phyloP scores from a whole-genome alignment of 768 basidiomycete species.

The Mycena venus region DNA sequence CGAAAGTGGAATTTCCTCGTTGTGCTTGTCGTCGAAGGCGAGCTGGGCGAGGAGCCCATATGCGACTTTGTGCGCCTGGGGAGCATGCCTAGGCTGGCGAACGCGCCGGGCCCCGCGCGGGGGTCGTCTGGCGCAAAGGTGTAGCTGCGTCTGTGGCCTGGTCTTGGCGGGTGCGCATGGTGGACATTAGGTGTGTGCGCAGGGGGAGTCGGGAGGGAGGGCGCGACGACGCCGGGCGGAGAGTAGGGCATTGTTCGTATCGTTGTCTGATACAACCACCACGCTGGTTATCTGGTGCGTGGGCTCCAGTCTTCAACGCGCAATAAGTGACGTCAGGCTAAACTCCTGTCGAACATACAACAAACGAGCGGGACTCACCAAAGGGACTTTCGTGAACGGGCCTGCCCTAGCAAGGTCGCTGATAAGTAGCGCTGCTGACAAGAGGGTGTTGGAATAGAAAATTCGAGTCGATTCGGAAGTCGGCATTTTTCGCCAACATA shows the following conservation, averaged over 20 bases:
- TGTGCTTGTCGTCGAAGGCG: constrained; percentile 17
- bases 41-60: constrained; percentile 13
- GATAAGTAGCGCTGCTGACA: too few relatives aligned
- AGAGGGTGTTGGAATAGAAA: too few relatives aligned
- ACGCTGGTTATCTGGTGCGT: too few relatives aligned
- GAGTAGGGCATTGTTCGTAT: constrained; percentile 47
- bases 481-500: too few relatives aligned
- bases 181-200: neutral
- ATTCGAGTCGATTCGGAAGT: too few relatives aligned
- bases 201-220: neutral
- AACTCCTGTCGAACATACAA: neutral
- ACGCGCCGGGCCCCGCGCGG: constrained; percentile 58
- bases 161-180: constrained; percentile 31
- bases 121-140: constrained; percentile 45
- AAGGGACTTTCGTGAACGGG: too few relatives aligned
- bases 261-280: neutral
- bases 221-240: constrained; percentile 36
- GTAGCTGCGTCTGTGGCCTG: constrained; percentile 48
- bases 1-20: constrained; percentile 52
- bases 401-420: too few relatives aligned
- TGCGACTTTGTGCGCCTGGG: constrained; percentile 51
- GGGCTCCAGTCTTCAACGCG: too few relatives aligned
- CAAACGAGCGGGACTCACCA: neutral
- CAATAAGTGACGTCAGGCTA: constrained; percentile 10
- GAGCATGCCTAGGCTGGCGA: constrained; percentile 59